These are phyloP conservation scores for Ogataea paraovalis DNA, from an alignment of 805 yeast genomes.

Conservation along the genomic window DNA sequence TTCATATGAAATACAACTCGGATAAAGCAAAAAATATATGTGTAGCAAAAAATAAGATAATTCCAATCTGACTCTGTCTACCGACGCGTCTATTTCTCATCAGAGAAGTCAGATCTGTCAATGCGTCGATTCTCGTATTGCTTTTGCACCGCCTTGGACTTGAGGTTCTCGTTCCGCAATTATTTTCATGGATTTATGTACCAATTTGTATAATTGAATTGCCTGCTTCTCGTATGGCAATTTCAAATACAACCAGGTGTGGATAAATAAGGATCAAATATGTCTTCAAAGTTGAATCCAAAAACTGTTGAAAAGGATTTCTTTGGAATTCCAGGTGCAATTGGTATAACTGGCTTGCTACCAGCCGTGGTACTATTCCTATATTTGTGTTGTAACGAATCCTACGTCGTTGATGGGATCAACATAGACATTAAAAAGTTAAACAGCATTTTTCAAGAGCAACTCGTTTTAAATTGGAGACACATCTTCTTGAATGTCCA, in stretches of 20 bases:
- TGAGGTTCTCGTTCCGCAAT: neutral
- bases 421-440: constrained; percentile 39
- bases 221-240: too few species aligned
- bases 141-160: neutral
- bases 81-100: neutral
- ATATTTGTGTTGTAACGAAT: constrained; percentile 58
- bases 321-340: constrained; percentile 72
- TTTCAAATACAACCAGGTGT: too few species aligned
- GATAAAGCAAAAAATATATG: too few species aligned
- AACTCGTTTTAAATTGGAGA: constrained; percentile 19
- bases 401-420: constrained; percentile 49
- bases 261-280: too few species aligned
- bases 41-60: too few species aligned
- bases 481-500: constrained; percentile 37
- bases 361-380: constrained; percentile 61
- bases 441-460: constrained; percentile 9
- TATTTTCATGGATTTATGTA: neutral
- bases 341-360: constrained; percentile 58
- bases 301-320: constrained; percentile 69
- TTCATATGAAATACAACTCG: neutral
- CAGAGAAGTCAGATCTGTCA: neutral
- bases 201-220: too few species aligned
- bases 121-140: neutral
- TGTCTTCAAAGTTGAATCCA: constrained; percentile 52
- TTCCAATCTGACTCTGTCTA: neutral